These are phyloP conservation scores for Nakazawaea holstii DNA, from an alignment of 805 yeast species.

Conservation along the genomic window DNA sequence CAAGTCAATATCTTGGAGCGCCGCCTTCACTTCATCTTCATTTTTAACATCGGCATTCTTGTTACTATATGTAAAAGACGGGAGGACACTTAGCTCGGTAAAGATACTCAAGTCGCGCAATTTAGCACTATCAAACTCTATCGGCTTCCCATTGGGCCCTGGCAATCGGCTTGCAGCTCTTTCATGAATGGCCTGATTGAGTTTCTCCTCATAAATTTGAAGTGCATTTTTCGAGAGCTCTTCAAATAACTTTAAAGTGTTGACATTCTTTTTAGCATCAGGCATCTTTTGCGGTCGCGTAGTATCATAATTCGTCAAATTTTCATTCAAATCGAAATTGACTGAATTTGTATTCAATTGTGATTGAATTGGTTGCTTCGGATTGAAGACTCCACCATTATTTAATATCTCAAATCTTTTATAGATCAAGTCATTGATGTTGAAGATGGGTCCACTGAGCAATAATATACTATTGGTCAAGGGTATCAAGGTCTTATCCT, in stretches of 20 bases:
- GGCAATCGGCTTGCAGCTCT: slow-evolving; percentile 13
- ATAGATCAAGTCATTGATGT: slow-evolving; percentile 32
- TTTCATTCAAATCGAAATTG: slow-evolving; percentile 28
- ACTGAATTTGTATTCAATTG: slow-evolving; percentile 30
- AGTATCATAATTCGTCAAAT: slow-evolving; percentile 25
- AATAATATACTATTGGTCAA: slow-evolving; percentile 28
- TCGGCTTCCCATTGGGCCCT: slow-evolving; percentile 11
- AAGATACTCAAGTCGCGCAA: slow-evolving; percentile 16
- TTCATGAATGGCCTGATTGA: slow-evolving; percentile 21
- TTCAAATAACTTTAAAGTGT: slow-evolving; percentile 22
- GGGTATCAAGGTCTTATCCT: slow-evolving; percentile 23
- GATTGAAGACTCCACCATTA: slow-evolving; percentile 37
- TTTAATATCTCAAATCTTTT: slow-evolving; percentile 31
- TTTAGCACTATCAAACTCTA: slow-evolving; percentile 13
- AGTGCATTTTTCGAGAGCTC: slow-evolving; percentile 22
- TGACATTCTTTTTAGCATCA: slow-evolving; percentile 20
- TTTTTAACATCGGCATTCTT: background rate
- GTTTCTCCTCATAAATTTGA: slow-evolving; percentile 20
- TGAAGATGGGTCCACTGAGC: slow-evolving; percentile 35
- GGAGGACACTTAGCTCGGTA: slow-evolving; percentile 12
- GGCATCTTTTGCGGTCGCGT: slow-evolving; percentile 22
- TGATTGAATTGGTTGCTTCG: slow-evolving; percentile 32
- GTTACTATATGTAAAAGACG: background rate
- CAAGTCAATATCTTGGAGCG: slow-evolving; percentile 16
- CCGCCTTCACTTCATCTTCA: slow-evolving; percentile 18